A percentile compares a stretch with the other conserved stretches of the same genome.
Evolutionary conservation across 495 filamentous ascomycete genomes (phyloP).

Genomic region (Penicillium coprophilum): DNA sequence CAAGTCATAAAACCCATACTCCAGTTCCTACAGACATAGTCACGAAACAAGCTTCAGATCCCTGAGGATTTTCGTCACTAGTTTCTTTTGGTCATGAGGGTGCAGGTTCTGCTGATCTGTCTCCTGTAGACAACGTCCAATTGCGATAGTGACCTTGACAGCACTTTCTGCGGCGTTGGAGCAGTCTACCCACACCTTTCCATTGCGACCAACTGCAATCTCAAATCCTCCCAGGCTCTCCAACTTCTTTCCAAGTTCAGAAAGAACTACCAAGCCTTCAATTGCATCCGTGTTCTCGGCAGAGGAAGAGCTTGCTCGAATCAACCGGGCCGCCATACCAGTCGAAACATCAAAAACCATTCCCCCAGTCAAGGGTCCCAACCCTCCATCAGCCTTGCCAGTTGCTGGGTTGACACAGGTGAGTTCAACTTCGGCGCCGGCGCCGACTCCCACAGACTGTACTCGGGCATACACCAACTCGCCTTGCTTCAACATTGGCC

Average conservation of each 20-base stretch:
- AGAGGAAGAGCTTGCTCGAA: conserved; percentile 52
- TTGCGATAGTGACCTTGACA: conserved; percentile 64
- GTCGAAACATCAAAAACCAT: conserved; percentile 82
- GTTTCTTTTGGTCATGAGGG: conserved; percentile 73
- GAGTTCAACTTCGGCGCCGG: conserved; percentile 83
- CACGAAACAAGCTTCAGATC: conserved; percentile 45
- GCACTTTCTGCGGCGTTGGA: conserved; percentile 56
- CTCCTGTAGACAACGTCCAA: conserved; percentile 77
- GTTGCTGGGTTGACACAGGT: conserved; percentile 84
- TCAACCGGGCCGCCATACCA: conserved; percentile 74
- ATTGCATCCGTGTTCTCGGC: conserved; percentile 59
- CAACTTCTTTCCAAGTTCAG: conserved; percentile 75
- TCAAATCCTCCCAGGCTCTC: conserved; percentile 72
- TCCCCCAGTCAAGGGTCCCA: conserved; percentile 82
- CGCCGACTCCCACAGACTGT: conserved; percentile 64
- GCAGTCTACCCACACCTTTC: conserved; percentile 83
- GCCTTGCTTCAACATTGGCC: conserved; percentile 70
- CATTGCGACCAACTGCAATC: conserved; percentile 92
- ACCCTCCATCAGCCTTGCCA: conserved; percentile 84
- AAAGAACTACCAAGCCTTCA: conserved; percentile 68
- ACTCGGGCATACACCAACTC: conserved; percentile 82
- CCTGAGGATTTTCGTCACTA: conserved; percentile 68
- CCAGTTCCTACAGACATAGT: conserved; percentile 4
- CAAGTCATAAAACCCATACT: conserved; percentile 1
- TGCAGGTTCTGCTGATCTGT: conserved; percentile 68